These are phyloP conservation scores for Anthostomella pinea DNA, from an alignment of 2,329 filamentous ascomycete species.

Conservation along the genomic window DNA sequence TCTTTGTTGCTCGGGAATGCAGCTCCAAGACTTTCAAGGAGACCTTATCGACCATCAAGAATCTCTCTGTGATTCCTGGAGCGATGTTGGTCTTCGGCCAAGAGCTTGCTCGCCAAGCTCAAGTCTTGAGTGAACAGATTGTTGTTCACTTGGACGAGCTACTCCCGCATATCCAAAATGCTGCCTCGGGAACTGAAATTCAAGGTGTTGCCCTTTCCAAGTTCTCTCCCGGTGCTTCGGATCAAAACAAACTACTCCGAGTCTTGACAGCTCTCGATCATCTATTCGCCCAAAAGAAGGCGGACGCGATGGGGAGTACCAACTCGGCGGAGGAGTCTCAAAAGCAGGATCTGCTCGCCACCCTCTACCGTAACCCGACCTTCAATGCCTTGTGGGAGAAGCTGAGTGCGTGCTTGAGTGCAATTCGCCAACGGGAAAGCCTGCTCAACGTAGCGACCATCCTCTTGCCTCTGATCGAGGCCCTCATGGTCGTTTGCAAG, in stretches of 20 bases:
- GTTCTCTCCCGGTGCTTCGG: conserved; percentile 92
- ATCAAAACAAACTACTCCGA: conserved; percentile 92
- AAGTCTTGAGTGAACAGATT: conserved; percentile 79
- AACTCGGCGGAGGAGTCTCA: conserved; percentile 55
- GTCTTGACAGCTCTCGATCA: conserved; percentile 94
- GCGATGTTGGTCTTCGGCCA: conserved; percentile 90
- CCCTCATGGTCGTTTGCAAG: conserved; percentile 98
- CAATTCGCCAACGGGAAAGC: conserved; percentile 87
- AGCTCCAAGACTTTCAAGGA: conserved; percentile 98
- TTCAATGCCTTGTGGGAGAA: conserved; percentile 92
- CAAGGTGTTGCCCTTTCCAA: conserved; percentile 92
- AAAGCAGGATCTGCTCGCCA: conserved; percentile 82
- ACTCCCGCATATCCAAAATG: conserved; percentile 80
- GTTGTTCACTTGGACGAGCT: conserved; percentile 81
- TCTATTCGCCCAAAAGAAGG: conserved; percentile 76
- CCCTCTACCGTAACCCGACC: conserved; percentile 84
- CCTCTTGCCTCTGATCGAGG: conserved; percentile 88
- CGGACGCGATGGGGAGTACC: conserved; percentile 42
- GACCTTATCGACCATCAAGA: conserved; percentile 97
- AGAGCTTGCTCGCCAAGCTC: conserved; percentile 85
- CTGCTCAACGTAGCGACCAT: conserved; percentile 98
- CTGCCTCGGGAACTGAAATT: conserved; percentile 87
- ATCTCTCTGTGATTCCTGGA: conserved; percentile 86
- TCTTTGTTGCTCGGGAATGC: conserved; percentile 93
- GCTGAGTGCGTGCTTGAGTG: conserved; percentile 81